Percentiles rank a stretch among this genome's conserved stretches.
phyloP scores from a whole-genome alignment of 306 rosid species.

The Inga leiocalycina region DNA sequence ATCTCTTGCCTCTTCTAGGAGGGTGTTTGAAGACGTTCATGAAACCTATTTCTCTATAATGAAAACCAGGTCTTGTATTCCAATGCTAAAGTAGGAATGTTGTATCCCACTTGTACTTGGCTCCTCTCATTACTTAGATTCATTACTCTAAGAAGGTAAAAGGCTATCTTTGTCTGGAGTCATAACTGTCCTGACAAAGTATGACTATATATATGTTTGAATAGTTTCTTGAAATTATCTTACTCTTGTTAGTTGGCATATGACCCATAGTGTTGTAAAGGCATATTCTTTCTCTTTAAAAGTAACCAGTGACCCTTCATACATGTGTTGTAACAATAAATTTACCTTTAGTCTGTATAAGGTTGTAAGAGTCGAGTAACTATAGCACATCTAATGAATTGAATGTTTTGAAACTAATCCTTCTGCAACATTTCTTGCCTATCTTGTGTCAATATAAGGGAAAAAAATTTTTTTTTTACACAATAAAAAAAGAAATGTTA shows the following conservation, averaged over 20 bases:
- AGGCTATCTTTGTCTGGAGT: background rate
- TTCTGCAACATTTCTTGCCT: background rate
- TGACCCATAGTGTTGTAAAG: no score
- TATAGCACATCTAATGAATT: background rate
- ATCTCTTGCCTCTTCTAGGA: background rate
- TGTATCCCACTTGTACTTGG: background rate
- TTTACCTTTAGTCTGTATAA: background rate
- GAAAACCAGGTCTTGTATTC: background rate
- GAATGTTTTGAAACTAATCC: background rate
- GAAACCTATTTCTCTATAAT: background rate
- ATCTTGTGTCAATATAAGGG: background rate
- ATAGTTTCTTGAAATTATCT: no score
- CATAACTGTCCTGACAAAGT: background rate
- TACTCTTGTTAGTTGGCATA: no score
- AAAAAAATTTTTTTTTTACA: background rate
- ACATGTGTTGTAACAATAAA: background rate
- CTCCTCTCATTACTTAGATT: background rate
- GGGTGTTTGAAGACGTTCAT: background rate
- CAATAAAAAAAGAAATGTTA: background rate
- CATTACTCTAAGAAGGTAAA: background rate
- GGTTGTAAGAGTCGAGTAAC: background rate
- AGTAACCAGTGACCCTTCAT: background rate
- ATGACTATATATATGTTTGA: background rate
- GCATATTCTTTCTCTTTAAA: background rate
- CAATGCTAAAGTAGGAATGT: background rate